phyloP scores from a whole-genome alignment of 495 filamentous ascomycete genomes.

The Penicillium verhagenii region DNA sequence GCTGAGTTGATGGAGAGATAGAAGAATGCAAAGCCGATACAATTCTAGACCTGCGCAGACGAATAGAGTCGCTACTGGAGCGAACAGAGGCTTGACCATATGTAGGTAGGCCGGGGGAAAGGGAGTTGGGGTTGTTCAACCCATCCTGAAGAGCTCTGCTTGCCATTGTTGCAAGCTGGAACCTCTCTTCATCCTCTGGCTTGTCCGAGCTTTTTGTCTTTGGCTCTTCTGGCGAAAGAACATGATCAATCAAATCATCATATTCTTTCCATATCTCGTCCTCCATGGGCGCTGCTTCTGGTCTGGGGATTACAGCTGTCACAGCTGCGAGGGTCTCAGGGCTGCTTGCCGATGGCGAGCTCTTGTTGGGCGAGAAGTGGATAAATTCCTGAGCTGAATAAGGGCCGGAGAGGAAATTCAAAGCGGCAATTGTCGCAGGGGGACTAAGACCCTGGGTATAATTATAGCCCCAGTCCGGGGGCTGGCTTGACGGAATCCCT shows the following conservation, averaged over 20 bases:
- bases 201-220: conserved; percentile 9
- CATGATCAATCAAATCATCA: conserved; percentile 81
- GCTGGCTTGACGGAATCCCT: conserved; percentile 19
- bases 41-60: conserved; percentile 42
- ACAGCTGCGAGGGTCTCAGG: conserved; percentile 60
- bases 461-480: conserved; percentile 22
- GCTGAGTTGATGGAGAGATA: conserved; percentile 38
- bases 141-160: conserved; percentile 43
- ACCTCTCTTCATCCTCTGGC: conserved; percentile 22
- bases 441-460: conserved; percentile 41
- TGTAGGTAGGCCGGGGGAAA: conserved; percentile 11
- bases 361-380: conserved; percentile 67
- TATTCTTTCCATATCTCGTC: conserved; percentile 97
- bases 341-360: conserved; percentile 67
- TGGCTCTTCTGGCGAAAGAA: conserved; percentile 53
- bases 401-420: conserved; percentile 41
- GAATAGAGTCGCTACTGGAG: conserved; percentile 35
- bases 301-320: conserved; percentile 60
- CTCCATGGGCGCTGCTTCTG: conserved; percentile 59
- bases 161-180: conserved; percentile 42
- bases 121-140: conserved; percentile 22
- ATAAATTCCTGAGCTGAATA: conserved; percentile 60
- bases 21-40: conserved; percentile 42
- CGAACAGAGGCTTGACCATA: conserved; percentile 25
- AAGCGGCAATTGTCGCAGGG: conserved; percentile 30